A percentile compares a stretch with the other conserved stretches of the same genome.
Evolutionary conservation across 192 early-diverging fungal genomes (phyloP).

Genomic region (Neocallimastix lanati): DNA sequence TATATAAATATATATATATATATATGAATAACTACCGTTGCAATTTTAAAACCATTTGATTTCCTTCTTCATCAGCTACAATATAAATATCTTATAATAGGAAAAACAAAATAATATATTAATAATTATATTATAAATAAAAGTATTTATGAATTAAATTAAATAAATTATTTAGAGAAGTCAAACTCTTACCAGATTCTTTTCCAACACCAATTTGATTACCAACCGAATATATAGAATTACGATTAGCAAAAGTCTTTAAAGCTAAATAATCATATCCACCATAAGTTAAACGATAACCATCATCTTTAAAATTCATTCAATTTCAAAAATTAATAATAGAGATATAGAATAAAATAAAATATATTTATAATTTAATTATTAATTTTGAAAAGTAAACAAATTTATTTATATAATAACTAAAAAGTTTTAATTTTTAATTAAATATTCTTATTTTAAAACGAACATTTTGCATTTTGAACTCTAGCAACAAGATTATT

Average conservation of each 20-base stretch:
- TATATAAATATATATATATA: no score
- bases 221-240: conserved; percentile 78
- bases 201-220: conserved; percentile 99
- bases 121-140: no score
- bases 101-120: no score
- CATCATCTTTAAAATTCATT: conserved; percentile 56
- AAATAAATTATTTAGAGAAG: no score
- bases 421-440: neutral
- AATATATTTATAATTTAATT: neutral
- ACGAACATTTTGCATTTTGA: conserved; percentile 58
- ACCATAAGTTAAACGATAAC: conserved; percentile 92
- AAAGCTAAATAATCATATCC: conserved; percentile 99
- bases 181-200: conserved; percentile 51
- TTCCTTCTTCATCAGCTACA: conserved; percentile 79
- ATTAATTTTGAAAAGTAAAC: neutral
- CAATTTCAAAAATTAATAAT: no score
- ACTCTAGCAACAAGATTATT: conserved; percentile 77
- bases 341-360: no score
- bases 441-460: no score
- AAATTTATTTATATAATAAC: conserved; percentile 1
- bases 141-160: no score
- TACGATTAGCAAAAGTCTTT: conserved; percentile 74
- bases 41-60: conserved; percentile 85
- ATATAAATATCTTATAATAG: conserved; percentile 86
- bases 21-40: conserved; percentile 39